phyloP scores from a whole-genome alignment of 2,329 filamentous ascomycete genomes.

The Sporothrix globosa region DNA sequence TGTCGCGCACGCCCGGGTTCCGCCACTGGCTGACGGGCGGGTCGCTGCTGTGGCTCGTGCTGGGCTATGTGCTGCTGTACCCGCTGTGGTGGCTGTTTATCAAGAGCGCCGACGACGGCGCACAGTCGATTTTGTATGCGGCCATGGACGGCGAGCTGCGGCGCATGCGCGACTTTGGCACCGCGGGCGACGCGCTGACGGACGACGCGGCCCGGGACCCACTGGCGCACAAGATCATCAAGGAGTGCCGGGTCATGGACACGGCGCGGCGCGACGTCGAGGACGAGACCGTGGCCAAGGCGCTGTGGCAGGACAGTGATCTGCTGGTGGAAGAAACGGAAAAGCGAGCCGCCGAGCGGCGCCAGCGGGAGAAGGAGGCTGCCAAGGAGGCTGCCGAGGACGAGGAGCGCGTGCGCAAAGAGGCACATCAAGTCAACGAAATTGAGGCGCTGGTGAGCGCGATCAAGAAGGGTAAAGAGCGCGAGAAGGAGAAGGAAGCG shows the following conservation, averaged over 20 bases:
- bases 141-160: slow-evolving; percentile 78
- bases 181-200: slow-evolving; percentile 20
- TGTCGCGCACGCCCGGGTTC: slow-evolving; percentile 82
- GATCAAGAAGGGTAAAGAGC: slow-evolving; percentile 50
- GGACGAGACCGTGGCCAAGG: slow-evolving; percentile 79
- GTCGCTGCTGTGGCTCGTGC: slow-evolving; percentile 74
- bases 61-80: slow-evolving; percentile 77
- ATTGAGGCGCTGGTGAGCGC: slow-evolving; percentile 48
- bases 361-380: slow-evolving; percentile 46
- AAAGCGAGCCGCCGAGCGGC: slow-evolving; percentile 70
- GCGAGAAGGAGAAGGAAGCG: slow-evolving; percentile 35
- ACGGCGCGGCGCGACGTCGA: slow-evolving; percentile 72
- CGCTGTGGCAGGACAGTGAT: slow-evolving; percentile 88
- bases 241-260: slow-evolving; percentile 81
- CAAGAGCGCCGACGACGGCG: slow-evolving; percentile 80
- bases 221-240: slow-evolving; percentile 63
- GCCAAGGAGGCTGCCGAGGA: slow-evolving; percentile 35
- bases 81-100: slow-evolving; percentile 83
- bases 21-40: slow-evolving; percentile 85
- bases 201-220: slow-evolving; percentile 19
- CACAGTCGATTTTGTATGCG: slow-evolving; percentile 83
- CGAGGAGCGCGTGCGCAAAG: slow-evolving; percentile 43
- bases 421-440: slow-evolving; percentile 44
- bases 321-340: slow-evolving; percentile 79
- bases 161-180: slow-evolving; percentile 47